Conservation (phyloP, 768 basidiomycete genomes). For the Suillus brevipes region DNA sequence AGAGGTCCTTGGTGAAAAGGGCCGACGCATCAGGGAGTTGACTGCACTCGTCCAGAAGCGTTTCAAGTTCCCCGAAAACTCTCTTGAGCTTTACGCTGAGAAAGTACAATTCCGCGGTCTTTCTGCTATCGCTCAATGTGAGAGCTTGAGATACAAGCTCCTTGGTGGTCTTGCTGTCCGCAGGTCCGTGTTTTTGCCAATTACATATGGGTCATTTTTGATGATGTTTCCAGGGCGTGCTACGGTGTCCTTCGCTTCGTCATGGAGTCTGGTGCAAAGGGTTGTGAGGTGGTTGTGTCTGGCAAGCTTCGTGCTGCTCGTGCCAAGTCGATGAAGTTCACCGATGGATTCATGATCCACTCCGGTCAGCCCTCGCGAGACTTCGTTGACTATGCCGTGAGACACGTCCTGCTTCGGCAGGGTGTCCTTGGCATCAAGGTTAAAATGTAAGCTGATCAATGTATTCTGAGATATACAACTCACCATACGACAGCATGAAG, state of each 20-base stretch:
- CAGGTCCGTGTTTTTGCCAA: slow-evolving; percentile 45
- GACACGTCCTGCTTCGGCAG: slow-evolving; percentile 96
- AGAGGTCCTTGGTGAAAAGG: slow-evolving; percentile 98
- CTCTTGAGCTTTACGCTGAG: slow-evolving; percentile 98
- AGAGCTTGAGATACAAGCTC: slow-evolving; percentile 97
- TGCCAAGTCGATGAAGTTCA: slow-evolving; percentile 99
- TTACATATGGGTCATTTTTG: slow-evolving; percentile 5
- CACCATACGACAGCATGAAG: slow-evolving; percentile 75
- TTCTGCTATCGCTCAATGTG: slow-evolving; percentile 98
- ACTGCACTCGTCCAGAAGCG: slow-evolving; percentile 98
- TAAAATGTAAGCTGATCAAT: slow-evolving; percentile 73
- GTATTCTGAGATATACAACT: slow-evolving; percentile 11
- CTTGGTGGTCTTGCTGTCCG: slow-evolving; percentile 99
- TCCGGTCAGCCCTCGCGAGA: slow-evolving; percentile 97
- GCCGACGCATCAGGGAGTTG: slow-evolving; percentile 97
- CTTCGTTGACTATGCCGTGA: slow-evolving; percentile 96
- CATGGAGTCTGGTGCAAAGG: slow-evolving; percentile 99
- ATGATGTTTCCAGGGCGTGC: slow-evolving; percentile 64
- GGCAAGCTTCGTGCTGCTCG: slow-evolving; percentile 99
- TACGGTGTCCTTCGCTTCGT: slow-evolving; percentile 99
- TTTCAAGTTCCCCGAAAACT: slow-evolving; percentile 99
- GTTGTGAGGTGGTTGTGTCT: slow-evolving; percentile 98
- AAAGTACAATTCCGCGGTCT: slow-evolving; percentile 98
- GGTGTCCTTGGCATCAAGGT: slow-evolving; percentile 99
- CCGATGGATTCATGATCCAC: slow-evolving; percentile 99